Evolutionary conservation across 768 basidiomycete genomes (phyloP).

Genomic region (Paxillus rubicundulus): DNA sequence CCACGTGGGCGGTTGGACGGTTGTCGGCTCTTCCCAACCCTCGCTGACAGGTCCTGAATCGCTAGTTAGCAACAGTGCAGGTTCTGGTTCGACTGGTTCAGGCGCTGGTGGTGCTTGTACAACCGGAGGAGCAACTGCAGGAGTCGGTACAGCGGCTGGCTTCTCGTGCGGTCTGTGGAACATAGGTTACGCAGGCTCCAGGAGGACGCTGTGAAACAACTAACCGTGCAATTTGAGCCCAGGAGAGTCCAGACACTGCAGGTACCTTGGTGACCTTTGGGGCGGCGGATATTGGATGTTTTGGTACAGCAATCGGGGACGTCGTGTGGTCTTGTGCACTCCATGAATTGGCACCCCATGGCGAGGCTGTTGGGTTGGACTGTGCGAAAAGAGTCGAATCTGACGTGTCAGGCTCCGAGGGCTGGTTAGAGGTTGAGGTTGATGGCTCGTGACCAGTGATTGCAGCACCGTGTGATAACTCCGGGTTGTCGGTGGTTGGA

Average conservation of each 20-base stretch:
- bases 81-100: slow-evolving; percentile 23
- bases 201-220: slow-evolving; percentile 1
- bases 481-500: slow-evolving; percentile 12
- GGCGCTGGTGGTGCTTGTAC: slow-evolving; percentile 21
- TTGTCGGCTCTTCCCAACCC: slow-evolving; percentile 74
- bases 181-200: slow-evolving; percentile 3
- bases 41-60: slow-evolving; percentile 36
- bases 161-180: slow-evolving; percentile 62
- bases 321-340: slow-evolving; percentile 37
- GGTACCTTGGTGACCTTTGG: slow-evolving; percentile 50
- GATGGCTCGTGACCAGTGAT: slow-evolving; percentile 13
- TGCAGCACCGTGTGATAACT: slow-evolving; percentile 13
- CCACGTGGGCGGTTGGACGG: slow-evolving; percentile 64
- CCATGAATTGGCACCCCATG: slow-evolving; percentile 33
- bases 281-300: slow-evolving; percentile 20
- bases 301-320: slow-evolving; percentile 19
- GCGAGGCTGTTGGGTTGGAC: slow-evolving; percentile 32
- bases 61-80: slow-evolving; percentile 28
- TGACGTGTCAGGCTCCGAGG: slow-evolving; percentile 10
- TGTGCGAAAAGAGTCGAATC: slow-evolving; percentile 13
- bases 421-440: slow-evolving; percentile 8
- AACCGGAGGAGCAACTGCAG: slow-evolving; percentile 28
- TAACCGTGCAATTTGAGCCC: slow-evolving; percentile 79
- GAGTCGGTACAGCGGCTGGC: slow-evolving; percentile 43
- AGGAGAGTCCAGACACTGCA: slow-evolving; percentile 75